Base-by-base conservation (phyloP, 768 basidiomycete genomes). In the Kwoniella heveanensis region DNA sequence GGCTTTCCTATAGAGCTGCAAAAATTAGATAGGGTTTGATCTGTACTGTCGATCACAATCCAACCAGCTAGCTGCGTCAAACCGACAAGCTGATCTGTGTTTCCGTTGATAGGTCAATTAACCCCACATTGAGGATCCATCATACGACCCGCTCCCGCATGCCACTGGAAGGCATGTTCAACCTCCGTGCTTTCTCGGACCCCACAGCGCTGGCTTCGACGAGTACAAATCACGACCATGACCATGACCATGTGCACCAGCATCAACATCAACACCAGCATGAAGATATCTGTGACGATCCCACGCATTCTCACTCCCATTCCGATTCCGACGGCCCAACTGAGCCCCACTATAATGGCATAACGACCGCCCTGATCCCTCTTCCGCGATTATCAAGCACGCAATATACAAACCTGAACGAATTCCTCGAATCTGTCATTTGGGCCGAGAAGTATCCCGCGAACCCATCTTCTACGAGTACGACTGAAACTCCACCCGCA, bases 91-190 rank as follows among this genome's bases (percentile, higher is more conserved):
- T n/a, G n/a, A 32, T 32, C 32, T 13, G 32, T 5, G 13, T 6
- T 32, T 15, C 3, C 9, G 8, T 62, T 68, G 56, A 5, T 62
- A 85, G 83, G n/a, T 77, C 82, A 22, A 82, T 95, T 70, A 98
- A 98, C 78, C 90, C 93, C 4, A 86, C 85, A 1, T 87, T 88
- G 1, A 85, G 90, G 0, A 82, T 95, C 60, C 83, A 90, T 73
- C 83, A 83, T 46, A 96, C 95, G 0, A 79, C 86, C 29, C 85
- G 85, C 57, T 88, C 86, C 5, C 79, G 86, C 37, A 85, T 97
- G n/a, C 87, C 90, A 72, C 83, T 98, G 7, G 82, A 83, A 52
- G 80, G 84, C 46, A 86, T 99, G 65, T 86, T 97, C 77, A 88
- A 88, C 51, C 86, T 97, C 54, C 83, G 86, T 39, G 92, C 93